Evolutionary conservation across 495 filamentous ascomycete genomes (phyloP).

Genomic region (Penicillium angulare): DNA sequence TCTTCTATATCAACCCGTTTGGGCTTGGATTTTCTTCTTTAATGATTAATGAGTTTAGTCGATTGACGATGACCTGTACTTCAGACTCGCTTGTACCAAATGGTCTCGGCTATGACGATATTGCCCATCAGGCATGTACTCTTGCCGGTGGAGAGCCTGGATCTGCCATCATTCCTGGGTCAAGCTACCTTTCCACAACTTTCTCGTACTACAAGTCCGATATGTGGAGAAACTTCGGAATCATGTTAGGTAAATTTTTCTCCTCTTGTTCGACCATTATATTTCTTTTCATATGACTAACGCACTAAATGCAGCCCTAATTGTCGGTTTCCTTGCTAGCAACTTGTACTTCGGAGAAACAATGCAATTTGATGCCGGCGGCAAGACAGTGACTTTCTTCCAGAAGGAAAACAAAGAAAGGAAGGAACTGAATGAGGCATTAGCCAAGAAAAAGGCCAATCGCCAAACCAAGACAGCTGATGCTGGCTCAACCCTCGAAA

Average conservation of each 20-base stretch:
- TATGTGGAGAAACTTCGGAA: constrained; percentile 76
- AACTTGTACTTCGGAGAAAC: constrained; percentile 75
- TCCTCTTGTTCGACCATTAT: background rate
- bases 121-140: constrained; percentile 72
- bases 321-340: constrained; percentile 62
- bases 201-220: constrained; percentile 61
- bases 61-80: constrained; percentile 61
- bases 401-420: constrained; percentile 70
- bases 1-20: constrained; percentile 78
- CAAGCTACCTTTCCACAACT: constrained; percentile 58
- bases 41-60: constrained; percentile 81
- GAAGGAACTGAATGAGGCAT: constrained; percentile 63
- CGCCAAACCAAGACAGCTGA: constrained; percentile 51
- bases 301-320: constrained; percentile 41
- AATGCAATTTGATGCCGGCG: constrained; percentile 72
- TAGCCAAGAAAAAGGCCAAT: constrained; percentile 55
- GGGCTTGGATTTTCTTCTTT: constrained; percentile 70
- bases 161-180: constrained; percentile 54
- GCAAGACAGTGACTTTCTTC: constrained; percentile 73
- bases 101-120: constrained; percentile 61
- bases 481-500: constrained; percentile 54
- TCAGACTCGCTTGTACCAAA: constrained; percentile 62
- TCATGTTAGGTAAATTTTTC: constrained; percentile 45
- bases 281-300: background rate
- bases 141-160: constrained; percentile 66